Base-by-base conservation (phyloP, 164 flowering plant genomes). In the Piper betle region DNA sequence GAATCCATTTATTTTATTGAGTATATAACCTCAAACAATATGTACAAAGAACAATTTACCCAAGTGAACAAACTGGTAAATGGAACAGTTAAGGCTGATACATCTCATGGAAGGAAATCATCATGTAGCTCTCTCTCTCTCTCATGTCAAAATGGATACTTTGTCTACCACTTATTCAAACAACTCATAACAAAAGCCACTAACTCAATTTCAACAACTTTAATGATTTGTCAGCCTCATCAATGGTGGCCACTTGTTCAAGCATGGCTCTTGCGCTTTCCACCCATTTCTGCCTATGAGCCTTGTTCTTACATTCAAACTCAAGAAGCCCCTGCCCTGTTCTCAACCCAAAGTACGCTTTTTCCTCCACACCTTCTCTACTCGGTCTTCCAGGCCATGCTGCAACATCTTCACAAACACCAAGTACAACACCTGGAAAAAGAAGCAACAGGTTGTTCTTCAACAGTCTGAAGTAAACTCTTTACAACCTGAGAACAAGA, bases 261-360 rank as follows among this genome's bases (percentile, higher is more conserved):
- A 92, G 82, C 69, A 89, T 79, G 54, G 57, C 72, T 52, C 74
- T 80, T 56, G 87, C 73, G 46, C 79, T 81, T 58, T 75, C 84
- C 19, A 89, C 84, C 98, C 98, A 93, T 70, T 68, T 86, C 74
- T 87, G 87, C 73, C 75, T 80, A 6, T 82, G 86, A 40, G 68
- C 59, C 75, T 79, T 82, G 80, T 70, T 87, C 72, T 81, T 81
- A 80, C 97, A 86, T 73, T 86, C 85, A 73, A 93, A 90, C 68
- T 93, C 97, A 18, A 93, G 69, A 64, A 86, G 72, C 12, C 94
- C 98, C 54, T 80, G 79, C 59, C 77, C 90, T 8, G 98, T 93
- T 73, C 81, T 83, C 55, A 93, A 75, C 6, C 94, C 88, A 60
- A 93, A 84, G 65, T 76, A 77, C 38, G 73, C 60, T 61, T 79